Conservation (phyloP, 371 early-diverging fungal species). For the Coemansia sp. region DNA sequence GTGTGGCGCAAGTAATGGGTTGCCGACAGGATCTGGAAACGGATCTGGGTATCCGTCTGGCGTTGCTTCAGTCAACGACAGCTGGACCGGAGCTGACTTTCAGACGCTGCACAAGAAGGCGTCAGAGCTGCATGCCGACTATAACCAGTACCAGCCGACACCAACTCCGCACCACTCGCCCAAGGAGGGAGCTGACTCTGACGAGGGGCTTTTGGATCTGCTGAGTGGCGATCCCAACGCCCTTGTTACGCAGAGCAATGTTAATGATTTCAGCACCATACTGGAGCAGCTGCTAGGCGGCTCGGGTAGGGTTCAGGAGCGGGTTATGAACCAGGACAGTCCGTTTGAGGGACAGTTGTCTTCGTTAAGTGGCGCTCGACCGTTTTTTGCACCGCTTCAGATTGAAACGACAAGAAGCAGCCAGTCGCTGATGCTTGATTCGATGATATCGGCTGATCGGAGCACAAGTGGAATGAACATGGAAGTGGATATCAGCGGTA, state of each 20-base stretch:
- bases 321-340: neutral
- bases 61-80: conserved; percentile 18
- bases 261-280: conserved; percentile 35
- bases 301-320: conserved; percentile 17
- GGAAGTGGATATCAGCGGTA: conserved; percentile 8
- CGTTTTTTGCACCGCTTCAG: conserved; percentile 1
- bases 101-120: conserved; percentile 34
- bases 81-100: conserved; percentile 44
- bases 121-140: conserved; percentile 28
- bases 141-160: conserved; percentile 45
- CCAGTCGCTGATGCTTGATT: neutral
- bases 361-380: conserved; percentile 4
- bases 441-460: neutral
- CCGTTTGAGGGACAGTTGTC: neutral
- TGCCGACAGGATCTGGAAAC: neutral
- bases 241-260: conserved; percentile 34
- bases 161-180: conserved; percentile 53
- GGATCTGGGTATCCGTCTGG: neutral
- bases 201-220: conserved; percentile 33
- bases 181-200: conserved; percentile 20
- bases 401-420: neutral
- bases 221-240: conserved; percentile 34
- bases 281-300: conserved; percentile 33
- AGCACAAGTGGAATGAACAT: neutral
- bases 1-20: neutral